Base-by-base conservation (phyloP, 192 early-diverging fungal species). In the Paraglomus brasilianum region DNA sequence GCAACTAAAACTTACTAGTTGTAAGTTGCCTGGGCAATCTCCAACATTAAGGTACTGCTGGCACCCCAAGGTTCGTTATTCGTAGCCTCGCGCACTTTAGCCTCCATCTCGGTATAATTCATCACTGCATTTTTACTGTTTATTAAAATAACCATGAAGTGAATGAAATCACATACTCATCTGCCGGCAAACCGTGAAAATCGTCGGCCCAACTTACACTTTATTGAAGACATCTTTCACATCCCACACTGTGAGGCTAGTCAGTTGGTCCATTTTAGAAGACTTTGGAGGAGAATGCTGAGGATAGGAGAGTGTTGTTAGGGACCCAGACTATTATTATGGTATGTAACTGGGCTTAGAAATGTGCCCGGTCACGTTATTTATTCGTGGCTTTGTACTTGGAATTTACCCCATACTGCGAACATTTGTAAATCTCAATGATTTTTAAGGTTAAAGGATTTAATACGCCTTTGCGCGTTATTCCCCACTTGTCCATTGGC, bases 11-110 rank as follows among this genome's bases (percentile, higher is more conserved):
- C 85, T 71, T 82, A 92, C 91, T 88, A 89, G 80, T 90, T 87
- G 72, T 85, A 80, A 5, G 95, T 95, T 13, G 85, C 93, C 64
- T 90, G 83, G n/a, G 95, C 92, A 76, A 98, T 91, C 60, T 98
- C 96, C 64, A 89, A 85, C 92, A 96, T 95, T 19, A 94, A 78
- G 10, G 95, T 95, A 51, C 91, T 90, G 11, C 90, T 89, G n/a
- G 95, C 94, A 30, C 95, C 95, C 95, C 92, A 97, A 10, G 93
- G 86, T 65, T 98, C 95, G 66, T 91, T 89, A 69, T 89, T 94
- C 0, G 95, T 97, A 8, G 94, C 96, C 69, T 96, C 95, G 66
- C 88, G 85, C 53, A 93, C 91, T 67, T 94, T 93, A 61, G 89
- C 86, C 82, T 97, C 93, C 82, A 89, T 92, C 75, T 98, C 96